Conservation (phyloP, 345 rosid species). For the Rhizophora mangle region DNA sequence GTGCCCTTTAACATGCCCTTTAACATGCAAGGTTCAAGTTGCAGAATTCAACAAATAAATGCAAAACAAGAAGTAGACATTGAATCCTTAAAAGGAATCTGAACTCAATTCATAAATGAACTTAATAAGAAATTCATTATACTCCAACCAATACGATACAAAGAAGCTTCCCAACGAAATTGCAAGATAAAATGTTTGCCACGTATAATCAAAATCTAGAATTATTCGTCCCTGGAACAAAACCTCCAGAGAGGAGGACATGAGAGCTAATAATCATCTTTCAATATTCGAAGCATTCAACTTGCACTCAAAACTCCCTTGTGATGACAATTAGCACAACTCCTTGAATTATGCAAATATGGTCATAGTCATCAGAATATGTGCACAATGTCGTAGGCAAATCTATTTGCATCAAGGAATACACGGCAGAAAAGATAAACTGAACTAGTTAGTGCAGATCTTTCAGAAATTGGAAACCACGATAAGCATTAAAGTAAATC, state of each 20-base stretch:
- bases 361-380: conserved; percentile 52
- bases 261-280: background rate
- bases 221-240: background rate
- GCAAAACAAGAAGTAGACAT: too few relatives aligned
- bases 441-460: too few relatives aligned
- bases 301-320: background rate
- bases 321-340: conserved; percentile 3
- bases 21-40: too few relatives aligned
- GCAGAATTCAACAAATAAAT: too few relatives aligned
- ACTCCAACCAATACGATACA: background rate
- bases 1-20: too few relatives aligned
- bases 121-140: too few relatives aligned
- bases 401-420: conserved; percentile 62
- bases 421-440: too few relatives aligned
- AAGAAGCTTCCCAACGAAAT: conserved; percentile 1
- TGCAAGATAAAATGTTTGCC: background rate
- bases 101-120: too few relatives aligned
- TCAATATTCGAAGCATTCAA: background rate
- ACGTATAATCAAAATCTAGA: background rate
- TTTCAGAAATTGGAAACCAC: too few relatives aligned
- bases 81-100: too few relatives aligned
- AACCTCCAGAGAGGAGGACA: background rate
- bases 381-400: conserved; percentile 94
- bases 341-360: background rate
- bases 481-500: background rate